Percentiles rank a stretch among this genome's conserved stretches.
Conservation (phyloP, 805 yeast genomes). For the Lachancea nothofagi region DNA sequence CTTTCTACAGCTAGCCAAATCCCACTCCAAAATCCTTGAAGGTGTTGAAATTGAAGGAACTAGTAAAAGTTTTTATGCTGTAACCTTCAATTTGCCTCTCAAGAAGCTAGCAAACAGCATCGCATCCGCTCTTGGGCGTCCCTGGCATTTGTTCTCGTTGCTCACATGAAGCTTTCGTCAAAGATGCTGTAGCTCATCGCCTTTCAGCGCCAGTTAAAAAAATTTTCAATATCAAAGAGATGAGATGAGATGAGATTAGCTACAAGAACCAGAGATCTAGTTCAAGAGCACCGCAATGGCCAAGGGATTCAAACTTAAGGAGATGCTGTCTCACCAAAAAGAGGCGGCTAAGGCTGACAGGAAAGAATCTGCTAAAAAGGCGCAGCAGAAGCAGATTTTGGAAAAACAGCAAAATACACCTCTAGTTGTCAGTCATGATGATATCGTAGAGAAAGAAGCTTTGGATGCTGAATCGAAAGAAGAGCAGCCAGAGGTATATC, state of each 20-base stretch:
- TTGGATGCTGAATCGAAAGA: slow-evolving; percentile 11
- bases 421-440: slow-evolving; percentile 30
- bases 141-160: too few species aligned
- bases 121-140: neutral
- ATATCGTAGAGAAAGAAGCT: slow-evolving; percentile 10
- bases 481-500: slow-evolving; percentile 33
- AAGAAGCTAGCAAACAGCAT: neutral
- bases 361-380: slow-evolving; percentile 22
- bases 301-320: slow-evolving; percentile 32
- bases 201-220: slow-evolving; percentile 3
- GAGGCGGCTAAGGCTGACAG: slow-evolving; percentile 20
- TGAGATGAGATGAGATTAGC: slow-evolving; percentile 23
- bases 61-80: neutral
- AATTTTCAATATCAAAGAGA: slow-evolving; percentile 14
- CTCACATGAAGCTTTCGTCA: slow-evolving; percentile 5
- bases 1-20: too few species aligned
- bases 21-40: too few species aligned
- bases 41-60: neutral
- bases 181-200: slow-evolving; percentile 9
- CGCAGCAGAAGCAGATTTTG: slow-evolving; percentile 11
- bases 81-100: too few species aligned
- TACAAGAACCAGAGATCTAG: neutral
- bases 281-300: slow-evolving; percentile 23
- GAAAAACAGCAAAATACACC: slow-evolving; percentile 26
- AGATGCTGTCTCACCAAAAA: slow-evolving; percentile 26